Evolutionary conservation across 345 rosid species (phyloP), one percentile per base, ranked within the genome.

Genomic region (Corchorus olitorius): DNA sequence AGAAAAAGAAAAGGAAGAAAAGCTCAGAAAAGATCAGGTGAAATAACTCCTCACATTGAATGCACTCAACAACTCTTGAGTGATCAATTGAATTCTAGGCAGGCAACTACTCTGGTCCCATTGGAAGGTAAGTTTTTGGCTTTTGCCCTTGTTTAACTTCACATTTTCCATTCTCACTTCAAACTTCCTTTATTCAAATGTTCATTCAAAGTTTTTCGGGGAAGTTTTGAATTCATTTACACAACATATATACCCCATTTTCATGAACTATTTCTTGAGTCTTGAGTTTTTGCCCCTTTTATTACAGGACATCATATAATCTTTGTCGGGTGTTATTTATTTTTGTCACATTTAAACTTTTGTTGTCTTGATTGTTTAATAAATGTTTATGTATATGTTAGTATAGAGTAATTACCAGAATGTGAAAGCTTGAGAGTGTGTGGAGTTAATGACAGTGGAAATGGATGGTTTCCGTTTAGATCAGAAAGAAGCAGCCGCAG

Each of bases 41-140:
- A 81, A 80, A 66, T 87, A 82, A 87, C 82, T 87, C 49, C 33
- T 73, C 22, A 14, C 82, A 91, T 81, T 92, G 81, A 94, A 90
- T 91, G 92, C 91, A 78, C 77, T 76, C 85, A 91, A 83, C 93
- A 65, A 91, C 93, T 77, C 81, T 22, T 55, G 82, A 86, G 83
- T 70, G 72, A 83, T n/a, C 20, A 22, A 86, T 87, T 91, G 60
- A 92, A 89, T 92, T 78, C 79, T 79, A 75, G 76, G 70, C 80
- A 79, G 79, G 10, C 13, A 54, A 52, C 55, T 66, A 70, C 72
- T n/a, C 77, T 73, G 96, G 91, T 86, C 91, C 97, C 90, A 79
- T 80, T 77, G 78, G 48, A 73, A 37, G 81, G 79, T 58, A 53
- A 80, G 65, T 83, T 75, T 52, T 71, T 45, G 35, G 77, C 76